Base-by-base conservation (phyloP, 306 rosid genomes). In the Fragaria iinumae region DNA sequence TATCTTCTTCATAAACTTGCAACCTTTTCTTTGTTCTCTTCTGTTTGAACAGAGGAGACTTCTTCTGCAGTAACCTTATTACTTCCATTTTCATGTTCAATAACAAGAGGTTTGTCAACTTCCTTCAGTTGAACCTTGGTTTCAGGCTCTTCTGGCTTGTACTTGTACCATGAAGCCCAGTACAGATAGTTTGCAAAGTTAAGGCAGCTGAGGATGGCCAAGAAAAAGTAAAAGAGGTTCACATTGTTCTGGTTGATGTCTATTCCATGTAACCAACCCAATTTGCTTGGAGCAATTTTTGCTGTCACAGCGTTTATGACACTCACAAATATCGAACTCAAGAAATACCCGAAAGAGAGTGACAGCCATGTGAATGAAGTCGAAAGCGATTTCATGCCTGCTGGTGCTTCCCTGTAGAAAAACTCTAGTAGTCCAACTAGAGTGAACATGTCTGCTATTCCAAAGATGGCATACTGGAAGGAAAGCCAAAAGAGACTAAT, bases 391-490 rank as follows among this genome's bases (percentile, higher is more conserved):
- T 86, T 93, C 98, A 93, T 90, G 41, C 86, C 80, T 3, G 86
- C 41, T 11, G 93, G 96, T 20, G 96, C 87, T 83, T 93, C 97
- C 69, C 84, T 87, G 76, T 93, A 91, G 59, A 90, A 93, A 29
- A 91, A 93, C 20, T 93, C 97, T 10, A 93, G 79, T 5, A 93
- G 76, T 39, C 98, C 98, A 3, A 91, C 91, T 2, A 85, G 84
- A 9, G 98, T 93, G 87, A 93, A 93, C 98, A 93, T 88, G 67
- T 93, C 97, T 13, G 97, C 97, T 48, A 90, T 83, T 20, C 98
- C 98, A 71, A 93, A 93, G 17, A 91, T 88, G 0, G 87, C 91
- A 67, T 87, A 91, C 69, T 90, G 98, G 67, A 90, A 90, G 1
- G 97, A 87, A 11, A 93, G 84, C 97, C 97, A 93, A 23, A 91